Percentiles rank a stretch among this genome's conserved stretches.
Evolutionary conservation across 495 filamentous ascomycete genomes (phyloP).

Genomic region (Talaromyces ruber): DNA sequence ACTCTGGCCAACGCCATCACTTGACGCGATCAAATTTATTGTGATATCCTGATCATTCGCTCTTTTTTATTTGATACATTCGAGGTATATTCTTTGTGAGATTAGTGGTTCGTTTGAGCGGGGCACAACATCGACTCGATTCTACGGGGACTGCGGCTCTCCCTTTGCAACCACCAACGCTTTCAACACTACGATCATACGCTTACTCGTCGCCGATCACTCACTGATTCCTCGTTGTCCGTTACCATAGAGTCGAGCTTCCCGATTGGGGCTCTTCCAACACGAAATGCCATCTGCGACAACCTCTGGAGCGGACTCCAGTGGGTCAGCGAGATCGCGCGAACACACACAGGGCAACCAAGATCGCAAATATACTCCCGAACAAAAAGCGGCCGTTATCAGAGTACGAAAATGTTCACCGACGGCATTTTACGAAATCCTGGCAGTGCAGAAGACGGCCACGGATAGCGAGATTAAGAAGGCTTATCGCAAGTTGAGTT

Average conservation of each 20-base stretch:
- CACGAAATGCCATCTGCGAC: slow-evolving; percentile 64
- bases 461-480: slow-evolving; percentile 89
- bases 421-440: slow-evolving; percentile 92
- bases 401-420: slow-evolving; percentile 74
- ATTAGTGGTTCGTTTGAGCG: neutral
- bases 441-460: slow-evolving; percentile 63
- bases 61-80: neutral
- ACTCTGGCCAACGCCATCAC: neutral
- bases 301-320: slow-evolving; percentile 60
- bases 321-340: slow-evolving; percentile 59
- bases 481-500: slow-evolving; percentile 85
- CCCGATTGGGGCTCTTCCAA: neutral
- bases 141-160: neutral
- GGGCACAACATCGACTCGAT: neutral
- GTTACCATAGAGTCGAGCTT: neutral
- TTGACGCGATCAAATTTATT: neutral
- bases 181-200: neutral
- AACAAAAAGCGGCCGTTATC: slow-evolving; percentile 84
- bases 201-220: neutral
- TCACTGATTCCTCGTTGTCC: neutral
- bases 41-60: neutral
- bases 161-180: neutral
- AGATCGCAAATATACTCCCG: slow-evolving; percentile 76
- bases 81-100: neutral
- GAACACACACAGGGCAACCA: slow-evolving; percentile 93